Evolutionary conservation across 139 green algal species (phyloP), one percentile per base, ranked within the genome.

Genomic region (Klebsormidium nitens): DNA sequence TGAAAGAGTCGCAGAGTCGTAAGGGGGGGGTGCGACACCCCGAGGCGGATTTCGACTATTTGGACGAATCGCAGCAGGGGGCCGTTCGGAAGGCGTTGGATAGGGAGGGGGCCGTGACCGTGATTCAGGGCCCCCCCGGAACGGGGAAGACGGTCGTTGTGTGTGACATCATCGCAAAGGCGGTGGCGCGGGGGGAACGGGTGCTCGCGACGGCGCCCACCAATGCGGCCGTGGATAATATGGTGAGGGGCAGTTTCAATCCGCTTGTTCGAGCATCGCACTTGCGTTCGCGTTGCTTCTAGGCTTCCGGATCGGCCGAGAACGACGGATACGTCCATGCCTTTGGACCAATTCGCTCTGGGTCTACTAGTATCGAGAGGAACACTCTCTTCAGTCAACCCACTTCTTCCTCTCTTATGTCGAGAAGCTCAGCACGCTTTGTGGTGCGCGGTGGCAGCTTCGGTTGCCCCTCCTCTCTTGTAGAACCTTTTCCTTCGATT

Each of bases 141-240:
- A 84, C 78, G 14, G 78, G 78, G 32, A 84, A 84, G 74, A 82
- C 78, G 17, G 42, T 5, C 0, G 75, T 79, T 3, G 62, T 84
- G 46, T 29, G 59, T 19, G 68, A 81, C 44, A 69, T 81, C 29
- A 61, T 84, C 0, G 17, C 2, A 6, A 1, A 37, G 5, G 74
- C 68, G 3, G 52, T 78, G 8, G 49, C 11, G 14, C 42, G 56
- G 19, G 56, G 71, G 6, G 19, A 75, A n/a, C 62, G 71, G 17
- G 76, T 82, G n/a, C 71, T 83, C 34, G 76, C 58, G 29, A 59
- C 35, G 32, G 76, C 76, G 19, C 56, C 76, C 5, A 72, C 64
- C 11, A 83, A 83, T 50, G 49, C 62, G 5, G 76, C 76, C 2
- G 71, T 83, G 28, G 76, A 83, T 55, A 79, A 80, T 42, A 28